Percentiles rank a stretch among this genome's conserved stretches.
Evolutionary conservation across 2,329 filamentous ascomycete genomes (phyloP).

Genomic region (Cercospora beticola): DNA sequence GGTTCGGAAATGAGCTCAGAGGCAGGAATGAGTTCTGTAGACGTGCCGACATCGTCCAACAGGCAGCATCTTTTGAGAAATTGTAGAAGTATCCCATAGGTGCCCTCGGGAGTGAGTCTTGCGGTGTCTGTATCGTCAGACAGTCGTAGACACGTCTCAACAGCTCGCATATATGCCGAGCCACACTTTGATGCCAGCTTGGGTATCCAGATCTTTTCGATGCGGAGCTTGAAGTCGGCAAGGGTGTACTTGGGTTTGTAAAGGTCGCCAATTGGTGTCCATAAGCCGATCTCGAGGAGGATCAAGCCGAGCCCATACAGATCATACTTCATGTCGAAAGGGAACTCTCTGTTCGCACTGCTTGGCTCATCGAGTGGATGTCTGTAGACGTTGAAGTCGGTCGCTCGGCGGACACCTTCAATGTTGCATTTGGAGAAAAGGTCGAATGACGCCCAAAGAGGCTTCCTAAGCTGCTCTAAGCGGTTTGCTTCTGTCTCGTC

Average conservation of each 20-base stretch:
- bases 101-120: conserved; percentile 30
- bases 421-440: conserved; percentile 62
- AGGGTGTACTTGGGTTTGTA: conserved; percentile 61
- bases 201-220: conserved; percentile 64
- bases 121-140: conserved; percentile 51
- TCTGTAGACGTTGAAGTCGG: conserved; percentile 60
- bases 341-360: conserved; percentile 46
- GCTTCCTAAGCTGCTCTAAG: conserved; percentile 61
- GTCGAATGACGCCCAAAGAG: conserved; percentile 72
- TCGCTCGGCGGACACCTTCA: conserved; percentile 46
- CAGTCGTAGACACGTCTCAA: conserved; percentile 69
- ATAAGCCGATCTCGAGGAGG: conserved; percentile 72
- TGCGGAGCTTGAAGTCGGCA: conserved; percentile 60
- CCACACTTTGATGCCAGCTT: conserved; percentile 68
- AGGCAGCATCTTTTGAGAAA: conserved; percentile 39
- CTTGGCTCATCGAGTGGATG: conserved; percentile 56
- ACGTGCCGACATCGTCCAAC: conserved; percentile 36
- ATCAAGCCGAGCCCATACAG: conserved; percentile 73
- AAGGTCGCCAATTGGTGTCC: conserved; percentile 64
- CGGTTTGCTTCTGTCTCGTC: conserved; percentile 47
- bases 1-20: conserved; percentile 26
- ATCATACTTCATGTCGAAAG: conserved; percentile 55
- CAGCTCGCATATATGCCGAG: conserved; percentile 72
- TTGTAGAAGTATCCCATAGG: conserved; percentile 34
- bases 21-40: conserved; percentile 28